Evolutionary conservation across 305 asterid genomes (phyloP).

Genomic region (Euphrasia arctica): DNA sequence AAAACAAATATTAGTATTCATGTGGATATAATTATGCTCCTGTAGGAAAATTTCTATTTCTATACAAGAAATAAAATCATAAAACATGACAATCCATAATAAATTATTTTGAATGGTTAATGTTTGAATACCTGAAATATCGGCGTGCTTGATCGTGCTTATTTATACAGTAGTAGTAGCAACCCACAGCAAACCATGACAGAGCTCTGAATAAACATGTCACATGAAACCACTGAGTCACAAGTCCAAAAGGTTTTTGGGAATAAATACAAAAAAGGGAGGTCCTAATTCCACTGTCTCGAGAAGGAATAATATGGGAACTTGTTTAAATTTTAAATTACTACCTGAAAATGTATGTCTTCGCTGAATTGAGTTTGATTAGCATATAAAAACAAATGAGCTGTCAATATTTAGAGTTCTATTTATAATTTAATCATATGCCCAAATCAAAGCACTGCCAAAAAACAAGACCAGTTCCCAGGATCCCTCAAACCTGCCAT

Average conservation of each 20-base stretch:
- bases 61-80: conserved; percentile 18
- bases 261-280: conserved; percentile 15
- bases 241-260: conserved; percentile 17
- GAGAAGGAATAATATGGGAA: conserved; percentile 19
- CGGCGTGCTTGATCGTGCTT: conserved; percentile 95
- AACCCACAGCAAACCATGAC: conserved; percentile 99
- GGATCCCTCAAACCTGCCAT: background rate
- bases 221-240: conserved; percentile 27
- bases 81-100: conserved; percentile 19
- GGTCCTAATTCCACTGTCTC: background rate
- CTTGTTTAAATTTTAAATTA: conserved; percentile 3
- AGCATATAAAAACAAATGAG: background rate
- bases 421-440: conserved; percentile 13
- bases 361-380: background rate
- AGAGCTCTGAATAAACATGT: conserved; percentile 65
- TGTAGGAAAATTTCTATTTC: conserved; percentile 4
- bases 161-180: conserved; percentile 93
- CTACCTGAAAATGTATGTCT: conserved; percentile 9
- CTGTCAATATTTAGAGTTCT: conserved; percentile 5
- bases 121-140: conserved; percentile 72
- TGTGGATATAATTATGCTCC: background rate
- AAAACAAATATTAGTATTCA: background rate
- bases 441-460: background rate
- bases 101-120: conserved; percentile 8
- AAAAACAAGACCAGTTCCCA: background rate